phyloP scores from a whole-genome alignment of 805 yeast genomes.

The Saccharomycopsis sp. region DNA sequence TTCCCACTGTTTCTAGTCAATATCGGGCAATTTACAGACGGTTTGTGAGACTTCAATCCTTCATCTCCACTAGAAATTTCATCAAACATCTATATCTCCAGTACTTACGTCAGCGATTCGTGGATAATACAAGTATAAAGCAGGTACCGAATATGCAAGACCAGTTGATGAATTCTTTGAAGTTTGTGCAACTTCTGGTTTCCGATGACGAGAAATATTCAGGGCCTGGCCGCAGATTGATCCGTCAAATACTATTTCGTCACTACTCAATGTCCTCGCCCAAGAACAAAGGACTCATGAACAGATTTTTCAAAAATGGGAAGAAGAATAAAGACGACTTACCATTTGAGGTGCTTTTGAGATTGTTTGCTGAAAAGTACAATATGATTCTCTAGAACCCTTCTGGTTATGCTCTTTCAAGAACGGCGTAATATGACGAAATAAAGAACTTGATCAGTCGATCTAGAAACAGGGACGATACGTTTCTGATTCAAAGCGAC shows the following conservation, averaged over 20 bases:
- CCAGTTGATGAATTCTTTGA: neutral
- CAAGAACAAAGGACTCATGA: neutral
- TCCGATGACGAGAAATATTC: neutral
- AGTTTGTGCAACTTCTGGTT: neutral
- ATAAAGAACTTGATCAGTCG: too few species aligned
- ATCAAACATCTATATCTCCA: neutral
- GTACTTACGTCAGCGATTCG: neutral
- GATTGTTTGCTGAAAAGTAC: neutral
- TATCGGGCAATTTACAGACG: neutral
- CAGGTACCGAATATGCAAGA: neutral
- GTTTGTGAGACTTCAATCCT: neutral
- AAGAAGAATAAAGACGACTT: neutral
- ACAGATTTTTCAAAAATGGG: neutral
- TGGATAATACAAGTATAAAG: neutral
- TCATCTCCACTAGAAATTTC: neutral
- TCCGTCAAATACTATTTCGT: neutral
- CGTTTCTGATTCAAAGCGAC: too few species aligned
- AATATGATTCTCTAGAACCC: neutral
- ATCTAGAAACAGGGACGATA: too few species aligned
- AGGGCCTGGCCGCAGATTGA: neutral
- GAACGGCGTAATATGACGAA: too few species aligned
- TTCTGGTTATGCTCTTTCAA: too few species aligned
- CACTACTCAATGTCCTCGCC: neutral
- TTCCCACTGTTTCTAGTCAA: neutral
- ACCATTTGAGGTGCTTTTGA: neutral